Evolutionary conservation across 2,329 filamentous ascomycete genomes (phyloP).

Genomic region (Fusarium falciforme): DNA sequence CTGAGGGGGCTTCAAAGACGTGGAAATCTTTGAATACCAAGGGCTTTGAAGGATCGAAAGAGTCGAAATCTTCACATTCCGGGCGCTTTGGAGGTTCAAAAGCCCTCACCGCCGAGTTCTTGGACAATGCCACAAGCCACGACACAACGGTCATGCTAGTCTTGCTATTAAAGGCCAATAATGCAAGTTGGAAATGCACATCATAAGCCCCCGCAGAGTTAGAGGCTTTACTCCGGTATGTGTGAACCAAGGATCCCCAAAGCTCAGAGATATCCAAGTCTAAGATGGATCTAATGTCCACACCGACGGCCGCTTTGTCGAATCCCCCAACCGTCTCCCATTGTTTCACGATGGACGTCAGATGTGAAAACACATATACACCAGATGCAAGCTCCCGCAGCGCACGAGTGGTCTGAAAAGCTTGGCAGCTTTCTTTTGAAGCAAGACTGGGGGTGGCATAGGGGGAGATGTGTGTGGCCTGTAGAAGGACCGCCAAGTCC

Average conservation of each 20-base stretch:
- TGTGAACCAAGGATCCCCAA: conserved; percentile 59
- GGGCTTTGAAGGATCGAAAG: conserved; percentile 1
- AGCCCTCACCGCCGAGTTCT: neutral
- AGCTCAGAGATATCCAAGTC: conserved; percentile 65
- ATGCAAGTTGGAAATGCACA: conserved; percentile 2
- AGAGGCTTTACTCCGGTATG: neutral
- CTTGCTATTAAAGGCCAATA: conserved; percentile 12
- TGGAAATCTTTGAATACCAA: conserved; percentile 17
- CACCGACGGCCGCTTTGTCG: neutral
- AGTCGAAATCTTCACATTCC: conserved; percentile 16
- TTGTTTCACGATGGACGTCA: neutral
- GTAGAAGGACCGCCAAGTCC: neutral
- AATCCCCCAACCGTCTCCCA: conserved; percentile 7
- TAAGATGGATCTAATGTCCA: conserved; percentile 53
- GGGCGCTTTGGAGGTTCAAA: conserved; percentile 6
- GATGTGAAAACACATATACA: neutral
- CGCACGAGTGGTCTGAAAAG: conserved; percentile 8
- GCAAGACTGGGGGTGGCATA: neutral
- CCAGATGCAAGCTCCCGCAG: neutral
- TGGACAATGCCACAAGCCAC: conserved; percentile 19
- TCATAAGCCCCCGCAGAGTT: conserved; percentile 3
- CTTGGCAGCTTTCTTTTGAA: neutral
- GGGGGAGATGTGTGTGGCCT: too few relatives aligned
- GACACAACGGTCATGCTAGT: conserved; percentile 5
- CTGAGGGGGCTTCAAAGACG: neutral